These are phyloP conservation scores for Globisporangium iwayamae DNA, from an alignment of 352 stramenopile species.

Conservation along the genomic window DNA sequence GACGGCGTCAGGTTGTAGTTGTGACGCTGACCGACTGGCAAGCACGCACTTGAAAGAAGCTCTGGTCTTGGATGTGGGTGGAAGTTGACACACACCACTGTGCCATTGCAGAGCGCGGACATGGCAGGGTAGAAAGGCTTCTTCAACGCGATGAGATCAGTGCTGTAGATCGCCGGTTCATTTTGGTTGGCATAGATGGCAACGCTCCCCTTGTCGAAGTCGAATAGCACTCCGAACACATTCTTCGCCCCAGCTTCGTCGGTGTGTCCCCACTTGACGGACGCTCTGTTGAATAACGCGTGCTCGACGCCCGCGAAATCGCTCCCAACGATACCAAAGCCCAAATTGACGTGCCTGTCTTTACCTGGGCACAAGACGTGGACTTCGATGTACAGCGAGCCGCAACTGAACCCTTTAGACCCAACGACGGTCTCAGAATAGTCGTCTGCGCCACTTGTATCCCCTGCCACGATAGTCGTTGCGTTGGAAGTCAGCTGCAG, in stretches of 20 bases:
- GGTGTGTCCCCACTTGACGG: constrained; percentile 31
- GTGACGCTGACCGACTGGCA: constrained; percentile 26
- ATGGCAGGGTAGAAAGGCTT: constrained; percentile 52
- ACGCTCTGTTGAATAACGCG: constrained; percentile 23
- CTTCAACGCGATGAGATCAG: constrained; percentile 31
- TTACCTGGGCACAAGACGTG: constrained; percentile 49
- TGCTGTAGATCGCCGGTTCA: constrained; percentile 32
- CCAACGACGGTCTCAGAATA: constrained; percentile 55
- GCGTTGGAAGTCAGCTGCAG: constrained; percentile 50
- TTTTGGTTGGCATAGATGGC: constrained; percentile 49
- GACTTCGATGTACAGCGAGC: constrained; percentile 56
- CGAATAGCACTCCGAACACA: constrained; percentile 72
- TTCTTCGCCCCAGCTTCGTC: constrained; percentile 36
- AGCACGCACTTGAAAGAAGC: constrained; percentile 40
- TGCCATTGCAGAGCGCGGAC: constrained; percentile 67
- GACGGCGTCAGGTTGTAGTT: constrained; percentile 44
- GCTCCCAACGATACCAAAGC: constrained; percentile 47
- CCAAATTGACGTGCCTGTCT: constrained; percentile 38
- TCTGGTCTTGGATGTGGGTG: constrained; percentile 51
- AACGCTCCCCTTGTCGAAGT: constrained; percentile 59
- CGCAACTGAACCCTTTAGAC: constrained; percentile 48
- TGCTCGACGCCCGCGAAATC: constrained; percentile 31
- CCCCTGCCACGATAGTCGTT: constrained; percentile 50
- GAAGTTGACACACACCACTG: constrained; percentile 64
- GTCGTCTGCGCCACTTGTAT: constrained; percentile 39